Percentiles rank a stretch among this genome's conserved stretches.
These are phyloP conservation scores for Yamadazyma tumulicola DNA, from an alignment of 805 yeast genomes.

Conservation along the genomic window DNA sequence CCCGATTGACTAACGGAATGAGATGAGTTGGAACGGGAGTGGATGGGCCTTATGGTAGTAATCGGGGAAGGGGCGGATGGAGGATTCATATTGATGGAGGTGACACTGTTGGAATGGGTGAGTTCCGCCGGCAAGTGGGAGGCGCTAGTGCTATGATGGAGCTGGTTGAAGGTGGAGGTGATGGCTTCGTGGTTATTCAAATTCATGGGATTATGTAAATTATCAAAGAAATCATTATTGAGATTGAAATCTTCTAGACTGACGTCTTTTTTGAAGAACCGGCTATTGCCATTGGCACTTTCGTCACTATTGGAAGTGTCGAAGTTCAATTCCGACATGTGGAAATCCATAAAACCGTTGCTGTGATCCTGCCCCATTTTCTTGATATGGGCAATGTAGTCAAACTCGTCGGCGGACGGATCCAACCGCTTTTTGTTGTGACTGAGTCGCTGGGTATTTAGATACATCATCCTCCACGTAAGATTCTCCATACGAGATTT, in stretches of 20 bases:
- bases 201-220: conserved; percentile 7
- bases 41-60: neutral
- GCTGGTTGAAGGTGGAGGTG: neutral
- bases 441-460: conserved; percentile 21
- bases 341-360: neutral
- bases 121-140: neutral
- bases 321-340: neutral
- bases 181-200: conserved; percentile 2
- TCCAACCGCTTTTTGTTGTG: conserved; percentile 22
- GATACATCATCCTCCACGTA: conserved; percentile 83
- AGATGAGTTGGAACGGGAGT: neutral
- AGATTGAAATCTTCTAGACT: conserved; percentile 3
- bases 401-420: conserved; percentile 53
- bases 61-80: neutral
- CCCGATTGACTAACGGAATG: neutral
- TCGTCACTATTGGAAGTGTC: neutral
- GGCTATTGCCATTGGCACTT: neutral
- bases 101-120: neutral
- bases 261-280: neutral
- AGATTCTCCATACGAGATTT: conserved; percentile 75
- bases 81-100: neutral
- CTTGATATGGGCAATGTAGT: conserved; percentile 62
- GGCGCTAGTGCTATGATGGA: neutral
- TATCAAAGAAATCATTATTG: conserved; percentile 5
- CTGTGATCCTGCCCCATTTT: conserved; percentile 44